phyloP scores from a whole-genome alignment of 441 rosid genomes.

The Brassica hybrid region DNA sequence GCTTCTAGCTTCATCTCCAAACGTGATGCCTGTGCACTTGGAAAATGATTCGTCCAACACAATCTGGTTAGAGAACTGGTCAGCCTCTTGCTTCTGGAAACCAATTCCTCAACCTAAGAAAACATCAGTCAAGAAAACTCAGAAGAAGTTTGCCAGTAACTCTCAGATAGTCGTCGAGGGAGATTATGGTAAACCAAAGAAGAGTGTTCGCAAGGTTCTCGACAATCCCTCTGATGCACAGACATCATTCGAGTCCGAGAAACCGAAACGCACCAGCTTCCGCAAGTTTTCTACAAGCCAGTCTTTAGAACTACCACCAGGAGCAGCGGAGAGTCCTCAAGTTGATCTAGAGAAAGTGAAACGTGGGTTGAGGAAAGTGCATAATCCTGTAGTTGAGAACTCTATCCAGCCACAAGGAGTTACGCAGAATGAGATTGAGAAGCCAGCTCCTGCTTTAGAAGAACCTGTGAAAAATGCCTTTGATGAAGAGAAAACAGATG shows the following conservation, averaged over 20 bases:
- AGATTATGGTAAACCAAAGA: constrained; percentile 67
- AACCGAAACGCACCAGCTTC: constrained; percentile 61
- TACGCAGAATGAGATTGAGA: too few relatives aligned
- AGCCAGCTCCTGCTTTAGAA: too few relatives aligned
- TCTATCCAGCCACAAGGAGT: too few relatives aligned
- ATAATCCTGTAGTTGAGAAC: too few relatives aligned
- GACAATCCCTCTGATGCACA: constrained; percentile 49
- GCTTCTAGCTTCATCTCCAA: constrained; percentile 80
- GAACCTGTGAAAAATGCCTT: constrained; percentile 19
- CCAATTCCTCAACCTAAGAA: constrained; percentile 68
- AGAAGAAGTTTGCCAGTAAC: constrained; percentile 55
- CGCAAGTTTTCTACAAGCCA: constrained; percentile 63
- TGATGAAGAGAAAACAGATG: constrained; percentile 17
- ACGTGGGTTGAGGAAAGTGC: constrained; percentile 75
- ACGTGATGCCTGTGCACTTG: constrained; percentile 63
- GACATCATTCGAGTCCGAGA: constrained; percentile 62
- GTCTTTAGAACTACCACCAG: constrained; percentile 49
- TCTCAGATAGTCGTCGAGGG: constrained; percentile 52
- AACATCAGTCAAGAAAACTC: constrained; percentile 49
- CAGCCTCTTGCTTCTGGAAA: constrained; percentile 76
- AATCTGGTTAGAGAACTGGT: constrained; percentile 87
- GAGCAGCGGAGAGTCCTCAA: constrained; percentile 64
- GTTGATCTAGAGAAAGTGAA: constrained; percentile 88
- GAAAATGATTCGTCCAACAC: constrained; percentile 51
- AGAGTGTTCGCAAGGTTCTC: constrained; percentile 59